A percentile compares a stretch with the other conserved stretches of the same genome.
These are phyloP conservation scores for Poronia punctata DNA, from an alignment of 495 filamentous ascomycete species.

Conservation along the genomic window DNA sequence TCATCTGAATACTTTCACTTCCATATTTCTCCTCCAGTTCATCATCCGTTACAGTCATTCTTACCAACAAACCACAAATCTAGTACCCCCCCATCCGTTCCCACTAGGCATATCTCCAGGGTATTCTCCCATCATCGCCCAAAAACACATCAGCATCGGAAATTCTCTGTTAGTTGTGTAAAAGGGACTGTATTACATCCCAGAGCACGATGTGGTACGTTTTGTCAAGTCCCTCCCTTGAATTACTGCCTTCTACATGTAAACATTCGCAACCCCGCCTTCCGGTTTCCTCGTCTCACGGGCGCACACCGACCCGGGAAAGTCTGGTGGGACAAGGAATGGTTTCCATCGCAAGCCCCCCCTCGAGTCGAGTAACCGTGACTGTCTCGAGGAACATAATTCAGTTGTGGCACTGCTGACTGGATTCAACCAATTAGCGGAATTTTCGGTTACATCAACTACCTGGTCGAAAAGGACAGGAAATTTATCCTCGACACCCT, in stretches of 20 bases:
- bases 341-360: too few species aligned
- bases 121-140: too few species aligned
- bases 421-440: slow-evolving; percentile 53
- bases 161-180: background rate
- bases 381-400: too few species aligned
- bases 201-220: slow-evolving; percentile 13
- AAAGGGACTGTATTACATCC: slow-evolving; percentile 2
- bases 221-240: slow-evolving; percentile 3
- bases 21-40: background rate
- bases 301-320: too few species aligned
- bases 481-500: slow-evolving; percentile 91
- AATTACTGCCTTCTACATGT: background rate
- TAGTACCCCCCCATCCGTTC: too few species aligned
- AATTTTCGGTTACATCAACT: slow-evolving; percentile 97
- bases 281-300: too few species aligned
- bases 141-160: too few species aligned
- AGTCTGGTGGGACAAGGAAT: too few species aligned
- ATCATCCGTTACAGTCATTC: too few species aligned
- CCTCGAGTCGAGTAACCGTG: too few species aligned
- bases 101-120: too few species aligned
- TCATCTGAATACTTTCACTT: background rate
- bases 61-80: too few species aligned
- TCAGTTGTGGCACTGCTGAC: slow-evolving; percentile 13
- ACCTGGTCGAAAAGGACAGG: slow-evolving; percentile 90
- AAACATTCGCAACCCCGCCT: background rate